Percentiles rank a stretch among this genome's conserved stretches.
Conservation (phyloP, 192 early-diverging fungal genomes). For the Umbelopsis isabellina region DNA sequence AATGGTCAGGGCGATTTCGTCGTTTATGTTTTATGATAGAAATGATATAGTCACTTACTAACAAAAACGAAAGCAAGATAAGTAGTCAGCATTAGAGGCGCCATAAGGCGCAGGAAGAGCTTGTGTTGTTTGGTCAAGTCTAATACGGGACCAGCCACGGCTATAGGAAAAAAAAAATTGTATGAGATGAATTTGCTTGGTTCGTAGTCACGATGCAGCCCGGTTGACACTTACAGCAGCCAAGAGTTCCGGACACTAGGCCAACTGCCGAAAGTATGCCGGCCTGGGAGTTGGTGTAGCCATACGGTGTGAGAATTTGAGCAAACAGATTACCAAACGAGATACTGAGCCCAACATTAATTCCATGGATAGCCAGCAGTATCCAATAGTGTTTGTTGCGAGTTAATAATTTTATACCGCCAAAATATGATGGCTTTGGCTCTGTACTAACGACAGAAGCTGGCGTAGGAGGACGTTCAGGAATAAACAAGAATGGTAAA, state of each 20-base stretch:
- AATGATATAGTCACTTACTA: constrained; percentile 9
- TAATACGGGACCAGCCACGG: constrained; percentile 39
- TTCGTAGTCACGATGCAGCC: background rate
- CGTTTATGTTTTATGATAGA: background rate
- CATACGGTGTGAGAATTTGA: constrained; percentile 39
- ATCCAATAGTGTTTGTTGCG: constrained; percentile 40
- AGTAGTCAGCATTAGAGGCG: constrained; percentile 36
- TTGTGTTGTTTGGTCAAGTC: constrained; percentile 40
- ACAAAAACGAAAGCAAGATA: constrained; percentile 38
- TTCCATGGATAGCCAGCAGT: constrained; percentile 36
- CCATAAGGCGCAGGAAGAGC: constrained; percentile 31
- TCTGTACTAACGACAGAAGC: constrained; percentile 25
- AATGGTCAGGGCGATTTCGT: background rate
- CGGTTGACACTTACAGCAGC: constrained; percentile 32
- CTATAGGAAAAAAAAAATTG: constrained; percentile 24
- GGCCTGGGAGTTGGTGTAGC: constrained; percentile 43
- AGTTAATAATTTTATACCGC: constrained; percentile 29
- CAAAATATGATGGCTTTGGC: constrained; percentile 29
- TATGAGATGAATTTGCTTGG: constrained; percentile 14
- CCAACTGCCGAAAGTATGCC: constrained; percentile 39
- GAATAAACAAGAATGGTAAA: constrained; percentile 39
- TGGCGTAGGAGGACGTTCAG: constrained; percentile 36
- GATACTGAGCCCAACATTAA: constrained; percentile 42
- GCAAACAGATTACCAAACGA: constrained; percentile 40
- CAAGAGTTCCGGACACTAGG: constrained; percentile 39